phyloP scores from a whole-genome alignment of 2,329 filamentous ascomycete genomes.

The Epichloe hybrida region DNA sequence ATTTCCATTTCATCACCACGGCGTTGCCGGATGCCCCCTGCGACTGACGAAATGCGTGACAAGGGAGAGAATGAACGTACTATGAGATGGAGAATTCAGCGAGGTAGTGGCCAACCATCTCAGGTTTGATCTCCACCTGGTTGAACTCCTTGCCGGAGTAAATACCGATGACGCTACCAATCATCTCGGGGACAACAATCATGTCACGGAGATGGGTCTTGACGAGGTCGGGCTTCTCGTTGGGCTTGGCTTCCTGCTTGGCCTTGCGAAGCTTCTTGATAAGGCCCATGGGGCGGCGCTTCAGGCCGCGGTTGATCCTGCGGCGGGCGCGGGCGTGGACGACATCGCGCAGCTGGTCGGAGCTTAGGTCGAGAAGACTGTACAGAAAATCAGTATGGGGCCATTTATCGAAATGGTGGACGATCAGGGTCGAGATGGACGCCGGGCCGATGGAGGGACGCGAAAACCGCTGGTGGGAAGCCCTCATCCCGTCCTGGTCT shows the following conservation, averaged over 20 bases:
- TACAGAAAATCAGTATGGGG: conserved; percentile 13
- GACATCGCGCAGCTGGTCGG: conserved; percentile 97
- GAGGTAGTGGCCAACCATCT: conserved; percentile 99
- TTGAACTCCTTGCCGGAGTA: conserved; percentile 99
- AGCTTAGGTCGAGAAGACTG: conserved; percentile 96
- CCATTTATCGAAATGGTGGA: neutral
- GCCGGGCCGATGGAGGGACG: neutral
- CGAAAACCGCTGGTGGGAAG: neutral
- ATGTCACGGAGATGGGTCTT: conserved; percentile 99
- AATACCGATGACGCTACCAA: conserved; percentile 94
- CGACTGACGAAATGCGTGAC: no score
- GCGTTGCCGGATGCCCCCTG: no score
- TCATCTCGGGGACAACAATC: conserved; percentile 99
- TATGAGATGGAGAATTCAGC: conserved; percentile 99
- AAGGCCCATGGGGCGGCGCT: conserved; percentile 99
- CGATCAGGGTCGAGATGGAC: neutral
- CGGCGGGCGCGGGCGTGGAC: conserved; percentile 97
- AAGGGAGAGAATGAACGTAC: conserved; percentile 43
- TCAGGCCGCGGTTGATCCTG: conserved; percentile 98
- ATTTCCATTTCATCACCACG: neutral
- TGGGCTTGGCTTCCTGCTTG: conserved; percentile 97
- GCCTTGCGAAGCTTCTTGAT: conserved; percentile 99
- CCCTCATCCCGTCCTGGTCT: conserved; percentile 5
- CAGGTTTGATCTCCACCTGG: conserved; percentile 99
- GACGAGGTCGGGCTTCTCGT: conserved; percentile 99